Evolutionary conservation across 768 basidiomycete genomes (phyloP), one percentile per base, ranked within the genome.

Genomic region (Hygrocybe punicea): DNA sequence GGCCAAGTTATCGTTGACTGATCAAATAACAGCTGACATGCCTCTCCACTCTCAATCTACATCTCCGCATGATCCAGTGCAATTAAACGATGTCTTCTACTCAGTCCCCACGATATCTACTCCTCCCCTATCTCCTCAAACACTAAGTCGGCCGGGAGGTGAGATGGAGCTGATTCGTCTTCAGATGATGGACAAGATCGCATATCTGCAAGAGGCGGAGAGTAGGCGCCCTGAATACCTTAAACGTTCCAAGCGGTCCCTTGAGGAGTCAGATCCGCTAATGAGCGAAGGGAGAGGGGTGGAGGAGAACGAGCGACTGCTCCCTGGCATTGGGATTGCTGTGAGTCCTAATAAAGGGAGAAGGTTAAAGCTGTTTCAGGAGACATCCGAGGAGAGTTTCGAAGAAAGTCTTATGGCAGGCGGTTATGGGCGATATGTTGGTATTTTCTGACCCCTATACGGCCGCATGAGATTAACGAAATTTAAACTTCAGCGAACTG

Each of bases 341-440:
- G 84, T 86, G 60, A 89, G 83, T 62, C 88, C 89, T 0, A 69
- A 76, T 54, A 90, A 86, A 71, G 90, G 90, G 1, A 76, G 89
- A 56, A 77, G 88, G 51, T 73, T 91, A 35, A 85, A 83, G 61
- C 69, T 92, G 39, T 91, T 91, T 68, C 88, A 89, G 67, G 87
- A 89, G 71, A 90, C 88, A 0, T 87, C 86, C 4, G 87, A 89
- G 46, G 87, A 89, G 70, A 91, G 88, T 64, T 91, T 91, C 62
- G 89, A 91, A 64, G 89, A 91, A 71, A 87, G 87, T 62, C 68
- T 91, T 40, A 88, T 90, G 82, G 88, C 87, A 17, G 87, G 88
- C 29, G 89, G 89, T 7, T 91, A 91, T 69, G 87, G 84, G 1
- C 80, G 80, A 59, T 91, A 90, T 69, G 89, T 86, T 67, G 70